Evolutionary conservation across 805 yeast species (phyloP).

Genomic region (Metschnikowia anglica): DNA sequence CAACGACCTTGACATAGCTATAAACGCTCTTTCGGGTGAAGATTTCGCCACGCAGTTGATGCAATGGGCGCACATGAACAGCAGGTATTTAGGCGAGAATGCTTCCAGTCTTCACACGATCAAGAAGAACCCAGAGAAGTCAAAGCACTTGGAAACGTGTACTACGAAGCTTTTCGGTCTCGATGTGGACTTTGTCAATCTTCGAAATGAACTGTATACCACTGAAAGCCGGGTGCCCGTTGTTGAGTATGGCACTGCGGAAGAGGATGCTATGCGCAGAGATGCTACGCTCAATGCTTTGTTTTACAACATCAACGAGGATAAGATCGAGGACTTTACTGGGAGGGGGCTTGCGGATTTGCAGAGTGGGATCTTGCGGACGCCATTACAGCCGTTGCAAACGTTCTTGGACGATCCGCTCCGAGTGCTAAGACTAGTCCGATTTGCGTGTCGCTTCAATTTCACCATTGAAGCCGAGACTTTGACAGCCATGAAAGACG

Average conservation of each 20-base stretch:
- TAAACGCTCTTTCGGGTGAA: slow-evolving; percentile 81
- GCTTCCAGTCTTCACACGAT: slow-evolving; percentile 65
- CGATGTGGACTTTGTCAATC: slow-evolving; percentile 92
- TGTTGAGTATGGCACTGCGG: slow-evolving; percentile 82
- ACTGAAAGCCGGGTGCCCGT: slow-evolving; percentile 83
- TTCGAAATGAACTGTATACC: slow-evolving; percentile 84
- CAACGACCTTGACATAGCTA: slow-evolving; percentile 90
- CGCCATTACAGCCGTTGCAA: slow-evolving; percentile 81
- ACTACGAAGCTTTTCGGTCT: slow-evolving; percentile 80
- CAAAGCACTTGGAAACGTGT: slow-evolving; percentile 95
- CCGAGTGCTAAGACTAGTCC: slow-evolving; percentile 76
- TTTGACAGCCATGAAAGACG: slow-evolving; percentile 60
- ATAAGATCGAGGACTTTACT: slow-evolving; percentile 81
- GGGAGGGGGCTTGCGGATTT: slow-evolving; percentile 73
- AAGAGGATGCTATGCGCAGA: slow-evolving; percentile 86
- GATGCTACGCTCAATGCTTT: slow-evolving; percentile 95
- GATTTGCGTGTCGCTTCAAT: slow-evolving; percentile 80
- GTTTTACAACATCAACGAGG: slow-evolving; percentile 74
- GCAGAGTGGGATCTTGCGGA: slow-evolving; percentile 65
- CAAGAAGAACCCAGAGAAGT: slow-evolving; percentile 90
- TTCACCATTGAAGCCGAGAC: slow-evolving; percentile 64
- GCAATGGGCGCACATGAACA: slow-evolving; percentile 40
- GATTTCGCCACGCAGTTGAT: slow-evolving; percentile 71
- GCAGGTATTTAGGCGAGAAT: slow-evolving; percentile 26
- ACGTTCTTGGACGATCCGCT: slow-evolving; percentile 95